Percentiles rank a stretch among this genome's conserved stretches.
Evolutionary conservation across 495 filamentous ascomycete genomes (phyloP).

Genomic region (Jackrogersella minutella): DNA sequence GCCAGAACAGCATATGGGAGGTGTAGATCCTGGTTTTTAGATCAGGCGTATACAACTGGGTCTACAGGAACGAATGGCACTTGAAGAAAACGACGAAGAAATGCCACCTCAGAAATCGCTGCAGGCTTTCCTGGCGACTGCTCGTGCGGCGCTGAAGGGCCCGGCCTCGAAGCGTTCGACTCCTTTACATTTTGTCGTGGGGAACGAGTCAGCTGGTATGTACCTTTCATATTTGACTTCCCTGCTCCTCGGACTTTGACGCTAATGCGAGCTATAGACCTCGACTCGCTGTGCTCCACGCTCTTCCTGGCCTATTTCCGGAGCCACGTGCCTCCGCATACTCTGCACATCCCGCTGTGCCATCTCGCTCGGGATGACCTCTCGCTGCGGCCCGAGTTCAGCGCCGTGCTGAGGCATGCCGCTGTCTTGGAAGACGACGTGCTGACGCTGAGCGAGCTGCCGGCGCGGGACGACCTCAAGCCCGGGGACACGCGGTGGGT

Average conservation of each 20-base stretch:
- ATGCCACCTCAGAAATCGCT: slow-evolving; percentile 42
- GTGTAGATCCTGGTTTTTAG: background rate
- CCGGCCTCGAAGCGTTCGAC: slow-evolving; percentile 45
- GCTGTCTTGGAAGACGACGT: slow-evolving; percentile 54
- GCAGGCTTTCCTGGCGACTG: slow-evolving; percentile 51
- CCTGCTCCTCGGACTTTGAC: background rate
- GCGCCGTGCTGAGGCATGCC: slow-evolving; percentile 58
- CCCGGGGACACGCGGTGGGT: slow-evolving; percentile 62
- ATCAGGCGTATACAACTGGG: background rate
- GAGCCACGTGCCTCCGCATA: slow-evolving; percentile 56
- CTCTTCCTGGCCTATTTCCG: slow-evolving; percentile 87
- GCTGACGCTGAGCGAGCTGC: slow-evolving; percentile 62
- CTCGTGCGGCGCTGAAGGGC: slow-evolving; percentile 50
- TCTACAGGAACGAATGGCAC: slow-evolving; percentile 2
- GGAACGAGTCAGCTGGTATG: slow-evolving; percentile 77
- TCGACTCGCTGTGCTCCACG: slow-evolving; percentile 89
- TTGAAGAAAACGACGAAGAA: background rate
- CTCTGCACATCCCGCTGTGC: slow-evolving; percentile 79
- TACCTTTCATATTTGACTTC: background rate
- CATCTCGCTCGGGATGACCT: slow-evolving; percentile 78
- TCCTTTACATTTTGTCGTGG: slow-evolving; percentile 70
- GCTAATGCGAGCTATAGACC: slow-evolving; percentile 61
- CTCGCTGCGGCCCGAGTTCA: slow-evolving; percentile 80
- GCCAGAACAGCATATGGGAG: too few relatives aligned
- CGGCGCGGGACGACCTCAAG: slow-evolving; percentile 30